phyloP scores from a whole-genome alignment of 1,284 basidiomycete species.

The Ceratobasidium sp. region DNA sequence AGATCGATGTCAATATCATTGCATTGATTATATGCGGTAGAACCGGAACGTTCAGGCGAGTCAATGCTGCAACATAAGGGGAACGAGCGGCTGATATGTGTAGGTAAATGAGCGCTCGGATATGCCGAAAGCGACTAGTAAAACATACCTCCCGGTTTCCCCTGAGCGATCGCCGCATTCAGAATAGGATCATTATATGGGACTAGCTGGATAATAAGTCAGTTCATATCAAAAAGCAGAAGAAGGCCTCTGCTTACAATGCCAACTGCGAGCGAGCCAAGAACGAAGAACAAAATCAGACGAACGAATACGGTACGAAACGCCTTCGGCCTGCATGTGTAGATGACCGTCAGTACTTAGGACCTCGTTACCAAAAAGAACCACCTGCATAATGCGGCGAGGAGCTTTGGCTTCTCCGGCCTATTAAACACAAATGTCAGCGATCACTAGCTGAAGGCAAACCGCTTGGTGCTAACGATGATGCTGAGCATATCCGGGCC shows the following conservation, averaged over 20 bases:
- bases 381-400: slow-evolving; percentile 38
- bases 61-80: slow-evolving; percentile 42
- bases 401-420: slow-evolving; percentile 46
- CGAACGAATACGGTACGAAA: slow-evolving; percentile 40
- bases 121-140: not conserved
- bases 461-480: slow-evolving; percentile 4
- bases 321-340: slow-evolving; percentile 30
- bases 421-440: slow-evolving; percentile 14
- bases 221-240: not conserved
- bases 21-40: slow-evolving; percentile 47
- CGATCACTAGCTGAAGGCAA: not conserved
- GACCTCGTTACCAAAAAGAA: not conserved
- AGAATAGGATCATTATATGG: slow-evolving; percentile 43
- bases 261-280: slow-evolving; percentile 45
- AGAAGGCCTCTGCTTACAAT: slow-evolving; percentile 26
- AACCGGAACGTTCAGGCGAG: slow-evolving; percentile 41
- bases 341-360: not conserved
- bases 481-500: slow-evolving; percentile 46
- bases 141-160: slow-evolving; percentile 38
- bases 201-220: slow-evolving; percentile 21
- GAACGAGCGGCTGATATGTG: slow-evolving; percentile 35
- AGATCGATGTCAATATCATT: slow-evolving; percentile 42
- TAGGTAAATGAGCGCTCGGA: not conserved
- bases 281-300: slow-evolving; percentile 45
- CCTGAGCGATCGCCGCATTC: slow-evolving; percentile 31